Evolutionary conservation across 768 basidiomycete genomes (phyloP).

Genomic region (Psilocybe cyanescens): DNA sequence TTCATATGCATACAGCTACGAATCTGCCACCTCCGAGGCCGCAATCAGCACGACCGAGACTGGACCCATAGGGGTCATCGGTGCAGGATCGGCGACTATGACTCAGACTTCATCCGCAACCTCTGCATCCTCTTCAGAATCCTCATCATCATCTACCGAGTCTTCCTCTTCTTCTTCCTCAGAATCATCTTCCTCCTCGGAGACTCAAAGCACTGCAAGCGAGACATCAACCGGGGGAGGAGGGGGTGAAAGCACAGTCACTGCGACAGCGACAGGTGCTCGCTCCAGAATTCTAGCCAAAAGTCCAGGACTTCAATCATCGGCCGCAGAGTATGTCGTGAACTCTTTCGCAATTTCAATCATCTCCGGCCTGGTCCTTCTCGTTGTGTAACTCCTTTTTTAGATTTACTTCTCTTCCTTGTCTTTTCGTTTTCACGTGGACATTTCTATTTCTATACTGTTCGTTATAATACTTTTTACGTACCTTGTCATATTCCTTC

Average conservation of each 20-base stretch:
- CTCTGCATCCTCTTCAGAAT: conserved; percentile 9
- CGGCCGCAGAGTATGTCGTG: not conserved
- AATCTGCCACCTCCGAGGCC: not conserved
- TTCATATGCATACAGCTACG: not conserved
- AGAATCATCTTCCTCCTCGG: conserved; percentile 9
- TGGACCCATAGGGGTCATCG: not conserved
- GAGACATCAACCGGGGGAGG: conserved; percentile 10
- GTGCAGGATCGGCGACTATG: not conserved
- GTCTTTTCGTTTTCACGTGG: not conserved
- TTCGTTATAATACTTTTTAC: too few species aligned
- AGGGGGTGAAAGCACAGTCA: conserved; percentile 3
- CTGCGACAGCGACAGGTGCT: conserved; percentile 5
- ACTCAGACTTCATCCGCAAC: conserved; percentile 7
- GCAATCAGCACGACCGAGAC: not conserved
- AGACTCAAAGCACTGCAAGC: conserved; percentile 12
- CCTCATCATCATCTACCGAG: conserved; percentile 14
- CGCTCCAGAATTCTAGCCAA: not conserved
- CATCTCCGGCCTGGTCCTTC: not conserved
- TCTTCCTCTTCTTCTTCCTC: conserved; percentile 16
- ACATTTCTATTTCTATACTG: not conserved
- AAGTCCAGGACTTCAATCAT: not conserved
- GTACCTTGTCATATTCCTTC: too few species aligned
- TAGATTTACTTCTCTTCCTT: not conserved
- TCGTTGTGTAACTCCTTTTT: not conserved
- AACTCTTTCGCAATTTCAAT: not conserved